Evolutionary conservation across 2,329 filamentous ascomycete species (phyloP).

Genomic region (Hymenoscyphus scutula): DNA sequence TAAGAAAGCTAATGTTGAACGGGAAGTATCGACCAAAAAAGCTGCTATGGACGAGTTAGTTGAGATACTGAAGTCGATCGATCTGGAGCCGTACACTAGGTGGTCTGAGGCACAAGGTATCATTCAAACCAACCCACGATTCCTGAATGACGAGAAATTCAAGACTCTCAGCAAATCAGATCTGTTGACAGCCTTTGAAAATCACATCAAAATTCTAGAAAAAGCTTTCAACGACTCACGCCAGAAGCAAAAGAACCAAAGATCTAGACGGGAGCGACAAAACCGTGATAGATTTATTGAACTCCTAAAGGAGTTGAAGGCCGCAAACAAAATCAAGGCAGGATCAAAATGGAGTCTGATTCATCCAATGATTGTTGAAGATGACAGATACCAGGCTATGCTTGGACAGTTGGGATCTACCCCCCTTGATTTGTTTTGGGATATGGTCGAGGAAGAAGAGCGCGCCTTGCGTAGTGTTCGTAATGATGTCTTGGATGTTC

Average conservation of each 20-base stretch:
- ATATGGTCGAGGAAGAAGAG: constrained; percentile 91
- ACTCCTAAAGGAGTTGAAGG: constrained; percentile 71
- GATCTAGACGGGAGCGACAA: constrained; percentile 78
- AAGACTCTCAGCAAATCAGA: constrained; percentile 83
- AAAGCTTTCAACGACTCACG: constrained; percentile 86
- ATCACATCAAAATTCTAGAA: constrained; percentile 90
- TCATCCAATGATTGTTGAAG: constrained; percentile 69
- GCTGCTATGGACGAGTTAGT: constrained; percentile 82
- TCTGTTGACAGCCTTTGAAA: constrained; percentile 88
- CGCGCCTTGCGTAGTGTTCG: constrained; percentile 75
- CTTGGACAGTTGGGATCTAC: constrained; percentile 81
- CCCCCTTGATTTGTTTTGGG: constrained; percentile 93
- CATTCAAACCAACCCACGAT: constrained; percentile 73
- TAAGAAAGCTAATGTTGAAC: constrained; percentile 75
- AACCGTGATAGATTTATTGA: constrained; percentile 77
- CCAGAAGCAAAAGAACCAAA: constrained; percentile 81
- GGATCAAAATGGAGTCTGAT: constrained; percentile 88
- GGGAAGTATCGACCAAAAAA: constrained; percentile 69
- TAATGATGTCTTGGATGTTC: constrained; percentile 82
- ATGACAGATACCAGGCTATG: constrained; percentile 80
- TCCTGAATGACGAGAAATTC: constrained; percentile 82
- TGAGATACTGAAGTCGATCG: constrained; percentile 72
- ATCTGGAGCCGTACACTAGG: constrained; percentile 88
- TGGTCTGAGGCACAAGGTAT: constrained; percentile 88
- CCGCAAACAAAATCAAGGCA: constrained; percentile 79